Evolutionary conservation across 352 stramenopile species (phyloP).

Genomic region (Globisporangium nunn): DNA sequence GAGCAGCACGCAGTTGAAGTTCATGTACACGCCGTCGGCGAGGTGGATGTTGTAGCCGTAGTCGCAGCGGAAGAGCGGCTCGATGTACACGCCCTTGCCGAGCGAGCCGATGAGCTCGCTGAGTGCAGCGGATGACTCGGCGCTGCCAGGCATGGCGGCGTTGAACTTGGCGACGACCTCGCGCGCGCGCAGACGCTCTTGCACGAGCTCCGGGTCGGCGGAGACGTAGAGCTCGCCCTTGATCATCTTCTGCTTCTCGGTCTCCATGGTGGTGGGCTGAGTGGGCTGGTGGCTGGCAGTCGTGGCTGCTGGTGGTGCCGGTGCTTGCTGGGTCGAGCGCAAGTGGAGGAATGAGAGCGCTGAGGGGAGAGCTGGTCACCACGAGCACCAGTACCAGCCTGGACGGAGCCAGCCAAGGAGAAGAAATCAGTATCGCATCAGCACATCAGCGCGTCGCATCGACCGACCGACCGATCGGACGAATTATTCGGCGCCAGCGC

Average conservation of each 20-base stretch:
- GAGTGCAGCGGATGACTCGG: slow-evolving; percentile 21
- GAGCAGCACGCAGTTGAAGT: slow-evolving; percentile 85
- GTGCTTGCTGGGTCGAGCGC: background rate
- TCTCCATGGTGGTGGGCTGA: slow-evolving; percentile 14
- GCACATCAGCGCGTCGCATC: background rate
- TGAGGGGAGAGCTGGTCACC: too few relatives aligned
- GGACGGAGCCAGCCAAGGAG: too few relatives aligned
- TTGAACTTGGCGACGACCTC: slow-evolving; percentile 39
- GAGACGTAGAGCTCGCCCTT: slow-evolving; percentile 47
- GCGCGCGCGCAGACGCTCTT: slow-evolving; percentile 27
- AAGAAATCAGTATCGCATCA: background rate
- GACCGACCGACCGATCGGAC: too few relatives aligned
- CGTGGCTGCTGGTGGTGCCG: background rate
- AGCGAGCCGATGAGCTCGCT: slow-evolving; percentile 34
- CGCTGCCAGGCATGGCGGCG: slow-evolving; percentile 19
- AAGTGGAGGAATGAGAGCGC: background rate
- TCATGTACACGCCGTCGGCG: slow-evolving; percentile 78
- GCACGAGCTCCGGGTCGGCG: slow-evolving; percentile 27
- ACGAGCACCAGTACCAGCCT: too few relatives aligned
- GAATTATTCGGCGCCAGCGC: background rate
- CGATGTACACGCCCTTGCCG: slow-evolving; percentile 43
- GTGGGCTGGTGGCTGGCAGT: background rate
- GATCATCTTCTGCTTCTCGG: slow-evolving; percentile 59
- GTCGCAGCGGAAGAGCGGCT: slow-evolving; percentile 85
- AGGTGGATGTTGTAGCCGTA: slow-evolving; percentile 83